Evolutionary conservation across 306 rosid species (phyloP), one percentile per base, ranked within the genome.

Genomic region (Lathyrus oleraceus): DNA sequence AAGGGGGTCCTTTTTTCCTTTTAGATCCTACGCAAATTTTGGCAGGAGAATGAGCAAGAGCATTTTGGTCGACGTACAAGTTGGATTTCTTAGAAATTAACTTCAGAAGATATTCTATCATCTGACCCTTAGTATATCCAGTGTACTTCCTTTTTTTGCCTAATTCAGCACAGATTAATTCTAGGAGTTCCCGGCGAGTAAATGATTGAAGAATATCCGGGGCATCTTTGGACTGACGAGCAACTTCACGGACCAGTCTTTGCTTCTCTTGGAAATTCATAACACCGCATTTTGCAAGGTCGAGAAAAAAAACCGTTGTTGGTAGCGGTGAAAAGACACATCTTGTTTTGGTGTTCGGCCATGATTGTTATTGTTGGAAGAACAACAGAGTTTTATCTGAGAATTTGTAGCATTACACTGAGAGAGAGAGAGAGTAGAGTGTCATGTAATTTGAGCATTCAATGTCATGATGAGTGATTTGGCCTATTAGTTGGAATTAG

Each of bases 71-170:
- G 4, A 48, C 42, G 19, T 75, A 75, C 59, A 30, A 25, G 79
- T 81, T 82, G 23, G 95, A 70, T 65, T 85, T 80, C 83, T 81
- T 85, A 21, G 91, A 85, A 56, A 90, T 76, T 49, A 88, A 65
- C 81, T 78, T 88, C 30, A 92, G 83, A 76, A 92, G 96, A 53
- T 82, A 75, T 43, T 85, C 84, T 60, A 92, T 90, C 96, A 92
- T 88, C 73, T 85, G 87, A 70, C 70, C 28, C 84, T 92, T 92
- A 0, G 93, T 72, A 67, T 89, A 88, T 67, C 98, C 96, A 1
- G 88, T 86, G 87, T 88, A 88, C 85, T 92, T 92, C 80, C 93
- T 90, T 80, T 88, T 96, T 69, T 86, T 85, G 16, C 96, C 98
- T 80, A 92, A 78, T 81, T 92, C 98, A 74, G 88, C 87, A 75